Evolutionary conservation across 495 filamentous ascomycete species (phyloP).

Genomic region (Talaromyces proteolyticus): DNA sequence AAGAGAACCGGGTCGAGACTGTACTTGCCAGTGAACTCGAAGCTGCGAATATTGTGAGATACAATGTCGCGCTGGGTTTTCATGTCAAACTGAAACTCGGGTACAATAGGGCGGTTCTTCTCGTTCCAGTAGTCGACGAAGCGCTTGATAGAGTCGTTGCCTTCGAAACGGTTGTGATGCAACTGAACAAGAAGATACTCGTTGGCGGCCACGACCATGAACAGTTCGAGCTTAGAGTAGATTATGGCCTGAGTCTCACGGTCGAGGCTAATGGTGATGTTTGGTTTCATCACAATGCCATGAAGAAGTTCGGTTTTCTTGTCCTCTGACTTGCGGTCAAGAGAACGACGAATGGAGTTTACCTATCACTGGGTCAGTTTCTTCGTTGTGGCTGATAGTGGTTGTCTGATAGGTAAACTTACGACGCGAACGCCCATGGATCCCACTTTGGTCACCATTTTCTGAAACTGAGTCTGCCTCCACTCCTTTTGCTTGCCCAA

Average conservation of each 20-base stretch:
- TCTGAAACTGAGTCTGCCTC: conserved; percentile 1
- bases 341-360: not conserved
- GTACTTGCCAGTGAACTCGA: conserved; percentile 41
- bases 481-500: conserved; percentile 3
- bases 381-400: not conserved
- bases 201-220: conserved; percentile 48
- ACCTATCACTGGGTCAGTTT: not conserved
- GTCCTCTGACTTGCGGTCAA: conserved; percentile 2
- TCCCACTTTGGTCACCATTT: not conserved
- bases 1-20: conserved; percentile 34
- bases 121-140: conserved; percentile 36
- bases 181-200: conserved; percentile 40
- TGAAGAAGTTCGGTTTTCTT: conserved; percentile 4
- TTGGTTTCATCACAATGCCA: conserved; percentile 13
- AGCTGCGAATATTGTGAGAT: conserved; percentile 37
- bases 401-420: not conserved
- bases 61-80: conserved; percentile 49
- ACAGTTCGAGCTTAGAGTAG: conserved; percentile 49
- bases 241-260: conserved; percentile 41
- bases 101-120: conserved; percentile 47
- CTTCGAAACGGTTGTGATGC: conserved; percentile 38
- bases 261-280: conserved; percentile 37
- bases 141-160: conserved; percentile 40
- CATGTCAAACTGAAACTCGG: conserved; percentile 54
- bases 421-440: conserved; percentile 1